Evolutionary conservation across 2,329 filamentous ascomycete genomes (phyloP).

Genomic region (Fusarium nygamai): DNA sequence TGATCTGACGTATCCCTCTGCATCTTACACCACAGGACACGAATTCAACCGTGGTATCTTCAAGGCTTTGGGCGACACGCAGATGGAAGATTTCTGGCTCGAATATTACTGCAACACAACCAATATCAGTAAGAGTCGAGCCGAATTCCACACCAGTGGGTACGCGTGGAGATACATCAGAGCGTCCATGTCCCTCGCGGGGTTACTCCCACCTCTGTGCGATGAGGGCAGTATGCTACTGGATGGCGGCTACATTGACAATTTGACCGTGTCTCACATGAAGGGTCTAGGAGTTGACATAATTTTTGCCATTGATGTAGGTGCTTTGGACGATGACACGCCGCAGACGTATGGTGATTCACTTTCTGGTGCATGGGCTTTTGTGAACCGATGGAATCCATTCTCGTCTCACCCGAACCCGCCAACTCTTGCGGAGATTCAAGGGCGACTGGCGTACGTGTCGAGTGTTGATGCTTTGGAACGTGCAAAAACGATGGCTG

Average conservation of each 20-base stretch:
- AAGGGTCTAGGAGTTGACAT: constrained; percentile 91
- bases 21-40: constrained; percentile 96
- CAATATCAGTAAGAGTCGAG: constrained; percentile 93
- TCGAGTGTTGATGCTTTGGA: constrained; percentile 94
- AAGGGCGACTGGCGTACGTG: constrained; percentile 93
- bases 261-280: constrained; percentile 97
- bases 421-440: constrained; percentile 94
- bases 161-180: constrained; percentile 98
- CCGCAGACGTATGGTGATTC: constrained; percentile 95
- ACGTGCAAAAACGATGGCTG: constrained; percentile 87
- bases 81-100: constrained; percentile 99
- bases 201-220: constrained; percentile 90
- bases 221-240: constrained; percentile 97
- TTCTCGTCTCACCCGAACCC: constrained; percentile 90
- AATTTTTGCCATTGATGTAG: constrained; percentile 96
- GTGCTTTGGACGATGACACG: constrained; percentile 88
- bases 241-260: constrained; percentile 97
- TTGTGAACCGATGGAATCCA: constrained; percentile 96
- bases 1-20: constrained; percentile 94
- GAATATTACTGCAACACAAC: constrained; percentile 99
- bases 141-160: constrained; percentile 93
- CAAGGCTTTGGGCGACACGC: constrained; percentile 95
- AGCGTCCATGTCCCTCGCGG: constrained; percentile 95
- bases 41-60: constrained; percentile 99
- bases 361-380: constrained; percentile 93